Percentiles rank a stretch among this genome's conserved stretches.
Evolutionary conservation across 2,329 filamentous ascomycete genomes (phyloP).

Genomic region (Myriangium duriaei): DNA sequence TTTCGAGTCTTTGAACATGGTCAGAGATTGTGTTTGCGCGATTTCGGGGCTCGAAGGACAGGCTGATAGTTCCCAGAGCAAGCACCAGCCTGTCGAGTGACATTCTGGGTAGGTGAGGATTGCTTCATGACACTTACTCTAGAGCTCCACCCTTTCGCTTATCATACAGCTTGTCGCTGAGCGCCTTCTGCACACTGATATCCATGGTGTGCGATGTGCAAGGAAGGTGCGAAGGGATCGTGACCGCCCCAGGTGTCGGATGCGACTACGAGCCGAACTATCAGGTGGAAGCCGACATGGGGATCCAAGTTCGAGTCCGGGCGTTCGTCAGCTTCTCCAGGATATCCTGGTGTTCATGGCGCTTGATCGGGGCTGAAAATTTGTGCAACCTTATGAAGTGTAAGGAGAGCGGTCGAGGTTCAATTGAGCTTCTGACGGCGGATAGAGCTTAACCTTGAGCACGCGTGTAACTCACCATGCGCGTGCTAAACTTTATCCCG

Average conservation of each 20-base stretch:
- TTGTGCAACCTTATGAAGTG: too few species aligned
- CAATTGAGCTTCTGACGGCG: too few species aligned
- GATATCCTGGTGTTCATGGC: too few species aligned
- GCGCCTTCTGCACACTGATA: conserved; percentile 70
- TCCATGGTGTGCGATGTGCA: conserved; percentile 51
- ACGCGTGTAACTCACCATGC: too few species aligned
- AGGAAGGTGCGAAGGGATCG: conserved; percentile 2
- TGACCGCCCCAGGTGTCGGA: not conserved
- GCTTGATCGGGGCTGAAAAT: too few species aligned
- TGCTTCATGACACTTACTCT: conserved; percentile 53
- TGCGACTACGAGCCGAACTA: not conserved
- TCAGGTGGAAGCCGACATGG: not conserved
- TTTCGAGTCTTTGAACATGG: conserved; percentile 58
- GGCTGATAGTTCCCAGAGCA: not conserved
- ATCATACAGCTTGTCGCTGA: conserved; percentile 98
- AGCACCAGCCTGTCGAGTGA: not conserved
- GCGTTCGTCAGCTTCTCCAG: too few species aligned
- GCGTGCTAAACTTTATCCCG: too few species aligned
- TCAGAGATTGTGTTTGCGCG: conserved; percentile 1
- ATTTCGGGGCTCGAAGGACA: not conserved
- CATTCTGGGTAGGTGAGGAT: not conserved
- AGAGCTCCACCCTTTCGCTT: conserved; percentile 93
- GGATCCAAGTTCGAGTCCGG: too few species aligned
- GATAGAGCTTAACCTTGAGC: too few species aligned
- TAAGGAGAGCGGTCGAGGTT: too few species aligned